phyloP scores from a whole-genome alignment of 1,284 basidiomycete genomes.

The Puccinia triticina region DNA sequence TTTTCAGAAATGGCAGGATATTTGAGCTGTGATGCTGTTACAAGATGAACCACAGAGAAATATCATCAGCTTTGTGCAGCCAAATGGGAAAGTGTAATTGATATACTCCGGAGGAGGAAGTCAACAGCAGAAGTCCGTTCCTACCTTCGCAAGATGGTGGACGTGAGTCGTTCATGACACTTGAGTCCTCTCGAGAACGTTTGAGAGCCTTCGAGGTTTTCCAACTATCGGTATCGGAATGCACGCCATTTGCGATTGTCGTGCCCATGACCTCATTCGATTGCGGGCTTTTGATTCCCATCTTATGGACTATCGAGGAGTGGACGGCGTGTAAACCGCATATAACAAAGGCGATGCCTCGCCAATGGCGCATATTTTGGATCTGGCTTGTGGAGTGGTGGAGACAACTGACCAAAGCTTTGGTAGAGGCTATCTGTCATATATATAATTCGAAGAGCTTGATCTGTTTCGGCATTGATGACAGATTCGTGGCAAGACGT shows the following conservation, averaged over 20 bases:
- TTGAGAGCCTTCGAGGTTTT: not conserved
- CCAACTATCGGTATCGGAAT: not conserved
- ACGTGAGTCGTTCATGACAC: not conserved
- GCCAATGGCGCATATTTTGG: not conserved
- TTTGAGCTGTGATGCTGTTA: not conserved
- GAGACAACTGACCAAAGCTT: not conserved
- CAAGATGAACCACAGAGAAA: not conserved
- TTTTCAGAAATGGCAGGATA: not conserved
- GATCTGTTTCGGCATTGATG: too few relatives aligned
- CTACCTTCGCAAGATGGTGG: not conserved
- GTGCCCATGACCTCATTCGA: not conserved
- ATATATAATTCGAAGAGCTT: too few relatives aligned
- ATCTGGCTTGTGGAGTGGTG: not conserved
- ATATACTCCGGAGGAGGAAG: not conserved
- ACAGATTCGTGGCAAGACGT: too few relatives aligned
- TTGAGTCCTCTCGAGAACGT: not conserved
- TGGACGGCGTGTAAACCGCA: not conserved
- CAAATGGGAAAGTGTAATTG: not conserved
- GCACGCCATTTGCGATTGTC: not conserved
- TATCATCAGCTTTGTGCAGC: not conserved
- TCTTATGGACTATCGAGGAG: not conserved
- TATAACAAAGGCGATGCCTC: not conserved
- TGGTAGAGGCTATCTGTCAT: too few relatives aligned
- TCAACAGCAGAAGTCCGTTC: not conserved
- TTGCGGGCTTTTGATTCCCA: not conserved